A percentile compares a stretch with the other conserved stretches of the same genome.
Evolutionary conservation across 1,284 basidiomycete species (phyloP).

Genomic region (Malassezia obtusa): DNA sequence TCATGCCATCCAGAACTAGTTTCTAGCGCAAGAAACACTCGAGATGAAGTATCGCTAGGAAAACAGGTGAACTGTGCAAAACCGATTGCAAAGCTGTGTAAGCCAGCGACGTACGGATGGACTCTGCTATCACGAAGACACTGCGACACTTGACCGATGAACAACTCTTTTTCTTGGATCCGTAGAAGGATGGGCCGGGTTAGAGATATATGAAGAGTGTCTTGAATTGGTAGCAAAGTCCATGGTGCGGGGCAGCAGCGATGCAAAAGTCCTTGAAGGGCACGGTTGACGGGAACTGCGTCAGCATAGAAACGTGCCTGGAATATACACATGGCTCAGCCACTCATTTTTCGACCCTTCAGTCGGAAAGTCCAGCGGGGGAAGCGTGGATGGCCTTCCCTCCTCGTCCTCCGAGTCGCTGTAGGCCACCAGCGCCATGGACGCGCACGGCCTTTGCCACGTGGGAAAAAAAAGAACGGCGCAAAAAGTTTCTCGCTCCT

Average conservation of each 20-base stretch:
- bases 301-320: not conserved
- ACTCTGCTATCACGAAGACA: not conserved
- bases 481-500: not conserved
- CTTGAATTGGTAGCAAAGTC: not conserved
- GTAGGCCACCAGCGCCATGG: constrained; percentile 4
- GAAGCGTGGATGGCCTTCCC: not conserved
- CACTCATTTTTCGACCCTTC: constrained; percentile 4
- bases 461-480: constrained; percentile 5
- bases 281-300: not conserved
- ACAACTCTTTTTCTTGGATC: not conserved
- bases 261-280: not conserved
- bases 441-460: constrained; percentile 15
- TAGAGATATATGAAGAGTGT: constrained; percentile 10
- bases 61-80: constrained; percentile 12
- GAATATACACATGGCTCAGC: constrained; percentile 10
- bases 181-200: constrained; percentile 13
- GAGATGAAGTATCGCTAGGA: constrained; percentile 7
- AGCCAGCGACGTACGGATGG: not conserved
- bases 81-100: constrained; percentile 1
- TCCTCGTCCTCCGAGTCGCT: constrained; percentile 16
- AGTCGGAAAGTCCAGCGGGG: not conserved
- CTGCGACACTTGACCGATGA: not conserved
- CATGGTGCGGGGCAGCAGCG: not conserved
- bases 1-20: constrained; percentile 11
- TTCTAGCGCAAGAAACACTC: constrained; percentile 8